phyloP scores from a whole-genome alignment of 805 yeast species.

The Candida corydali region DNA sequence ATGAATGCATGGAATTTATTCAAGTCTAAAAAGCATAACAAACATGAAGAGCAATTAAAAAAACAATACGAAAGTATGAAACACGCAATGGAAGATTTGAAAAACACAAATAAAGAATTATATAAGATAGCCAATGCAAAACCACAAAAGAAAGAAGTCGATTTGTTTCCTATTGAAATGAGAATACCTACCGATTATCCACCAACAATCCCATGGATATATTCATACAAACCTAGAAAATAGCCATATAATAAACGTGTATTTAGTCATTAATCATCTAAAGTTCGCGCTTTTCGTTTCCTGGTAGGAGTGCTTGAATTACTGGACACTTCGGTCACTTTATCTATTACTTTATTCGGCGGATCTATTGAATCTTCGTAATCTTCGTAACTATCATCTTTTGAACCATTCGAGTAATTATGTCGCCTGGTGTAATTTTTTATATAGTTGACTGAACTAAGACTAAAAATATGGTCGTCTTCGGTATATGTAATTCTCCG shows the following conservation, averaged over 20 bases:
- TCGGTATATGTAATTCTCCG: conserved; percentile 56
- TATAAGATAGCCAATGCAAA: conserved; percentile 58
- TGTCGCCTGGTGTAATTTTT: conserved; percentile 51
- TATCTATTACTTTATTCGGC: conserved; percentile 5
- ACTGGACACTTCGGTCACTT: not conserved
- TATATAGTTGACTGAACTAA: conserved; percentile 67
- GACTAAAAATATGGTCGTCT: conserved; percentile 76
- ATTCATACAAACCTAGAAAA: conserved; percentile 30
- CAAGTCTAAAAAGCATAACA: conserved; percentile 48
- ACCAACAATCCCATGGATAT: conserved; percentile 75
- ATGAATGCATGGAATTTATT: conserved; percentile 75
- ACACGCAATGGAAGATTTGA: conserved; percentile 71
- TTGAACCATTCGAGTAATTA: conserved; percentile 17
- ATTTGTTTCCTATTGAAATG: conserved; percentile 73
- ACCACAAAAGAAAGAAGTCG: conserved; percentile 35
- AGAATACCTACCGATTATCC: conserved; percentile 90
- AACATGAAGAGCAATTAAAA: conserved; percentile 37
- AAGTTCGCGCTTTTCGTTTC: conserved; percentile 20
- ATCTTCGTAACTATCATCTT: conserved; percentile 32
- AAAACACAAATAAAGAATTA: conserved; percentile 47
- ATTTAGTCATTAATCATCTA: conserved; percentile 22
- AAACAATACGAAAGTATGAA: conserved; percentile 63
- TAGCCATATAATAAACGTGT: not conserved
- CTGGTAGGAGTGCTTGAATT: conserved; percentile 10
- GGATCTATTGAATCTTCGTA: conserved; percentile 35